Percentiles rank a stretch among this genome's conserved stretches.
Evolutionary conservation across 2,329 filamentous ascomycete species (phyloP).

Genomic region (Curvularia lunata): DNA sequence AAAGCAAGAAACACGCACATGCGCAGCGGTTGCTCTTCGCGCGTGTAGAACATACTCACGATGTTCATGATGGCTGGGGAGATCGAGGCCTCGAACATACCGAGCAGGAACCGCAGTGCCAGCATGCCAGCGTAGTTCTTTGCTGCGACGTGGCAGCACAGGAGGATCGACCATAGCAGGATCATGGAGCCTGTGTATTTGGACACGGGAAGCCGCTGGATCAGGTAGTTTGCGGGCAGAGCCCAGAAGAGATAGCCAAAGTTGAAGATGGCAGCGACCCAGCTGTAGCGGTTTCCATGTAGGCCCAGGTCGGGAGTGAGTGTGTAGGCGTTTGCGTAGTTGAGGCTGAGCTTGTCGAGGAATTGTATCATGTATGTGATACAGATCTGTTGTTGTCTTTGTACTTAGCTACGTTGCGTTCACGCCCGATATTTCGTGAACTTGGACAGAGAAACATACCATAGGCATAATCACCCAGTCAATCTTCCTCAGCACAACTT

Average conservation of each 20-base stretch:
- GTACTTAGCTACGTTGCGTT: background rate
- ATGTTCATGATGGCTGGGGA: slow-evolving; percentile 49
- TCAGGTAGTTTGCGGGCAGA: slow-evolving; percentile 49
- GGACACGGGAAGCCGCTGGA: slow-evolving; percentile 46
- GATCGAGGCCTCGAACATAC: slow-evolving; percentile 49
- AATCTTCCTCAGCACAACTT: slow-evolving; percentile 52
- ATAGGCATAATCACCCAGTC: slow-evolving; percentile 58
- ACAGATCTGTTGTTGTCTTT: slow-evolving; percentile 36
- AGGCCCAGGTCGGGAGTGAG: slow-evolving; percentile 47
- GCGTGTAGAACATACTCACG: slow-evolving; percentile 48
- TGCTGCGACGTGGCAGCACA: slow-evolving; percentile 51
- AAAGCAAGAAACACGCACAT: slow-evolving; percentile 54
- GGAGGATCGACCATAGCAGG: slow-evolving; percentile 55
- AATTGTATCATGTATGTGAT: slow-evolving; percentile 57
- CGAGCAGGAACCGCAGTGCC: slow-evolving; percentile 43
- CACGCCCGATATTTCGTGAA: background rate
- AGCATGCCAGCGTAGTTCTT: slow-evolving; percentile 49
- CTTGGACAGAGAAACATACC: slow-evolving; percentile 26
- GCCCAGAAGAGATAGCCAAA: slow-evolving; percentile 55
- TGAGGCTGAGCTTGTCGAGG: slow-evolving; percentile 53
- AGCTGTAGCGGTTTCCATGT: slow-evolving; percentile 49
- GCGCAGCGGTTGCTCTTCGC: slow-evolving; percentile 50
- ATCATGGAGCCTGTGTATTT: slow-evolving; percentile 50
- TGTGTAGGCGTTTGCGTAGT: slow-evolving; percentile 50
- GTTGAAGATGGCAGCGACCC: slow-evolving; percentile 54